These are phyloP conservation scores for Dimocarpus longan DNA, from an alignment of 345 rosid species.

Conservation along the genomic window DNA sequence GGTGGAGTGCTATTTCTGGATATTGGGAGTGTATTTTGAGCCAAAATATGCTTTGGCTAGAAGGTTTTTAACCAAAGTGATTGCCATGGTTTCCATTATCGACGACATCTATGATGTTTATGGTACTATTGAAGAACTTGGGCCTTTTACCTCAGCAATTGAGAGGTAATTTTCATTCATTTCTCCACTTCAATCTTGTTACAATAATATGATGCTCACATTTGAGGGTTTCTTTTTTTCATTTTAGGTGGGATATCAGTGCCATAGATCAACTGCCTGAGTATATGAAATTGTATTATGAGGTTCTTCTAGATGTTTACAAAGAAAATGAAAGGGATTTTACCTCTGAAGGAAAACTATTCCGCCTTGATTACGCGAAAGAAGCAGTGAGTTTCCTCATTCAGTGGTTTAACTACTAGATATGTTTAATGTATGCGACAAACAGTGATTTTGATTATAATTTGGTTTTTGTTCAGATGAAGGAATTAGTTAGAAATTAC, in stretches of 20 bases:
- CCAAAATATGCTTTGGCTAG: constrained; percentile 22
- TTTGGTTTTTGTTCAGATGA: constrained; percentile 27
- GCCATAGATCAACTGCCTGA: constrained; percentile 1
- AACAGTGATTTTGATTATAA: too few species aligned
- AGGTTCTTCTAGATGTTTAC: constrained; percentile 33
- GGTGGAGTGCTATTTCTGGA: constrained; percentile 1
- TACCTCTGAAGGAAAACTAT: constrained; percentile 19
- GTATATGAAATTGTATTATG: constrained; percentile 26
- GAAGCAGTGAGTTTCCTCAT: constrained; percentile 28
- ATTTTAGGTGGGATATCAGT: constrained; percentile 2
- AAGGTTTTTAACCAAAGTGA: constrained; percentile 22
- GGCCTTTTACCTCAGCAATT: constrained; percentile 24
- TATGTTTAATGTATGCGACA: too few species aligned
- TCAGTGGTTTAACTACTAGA: too few species aligned
- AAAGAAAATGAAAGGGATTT: constrained; percentile 30
- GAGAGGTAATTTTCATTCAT: constrained; percentile 12
- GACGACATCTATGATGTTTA: constrained; percentile 35
- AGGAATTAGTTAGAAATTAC: constrained; percentile 17
- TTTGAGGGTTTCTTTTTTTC: neutral
- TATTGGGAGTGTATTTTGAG: constrained; percentile 19
- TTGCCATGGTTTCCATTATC: constrained; percentile 4
- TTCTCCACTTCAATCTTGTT: too few species aligned
- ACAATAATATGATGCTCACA: too few species aligned
- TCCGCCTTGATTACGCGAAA: constrained; percentile 28
- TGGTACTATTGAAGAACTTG: constrained; percentile 37